Percentiles rank a stretch among this genome's conserved stretches.
These are phyloP conservation scores for Kalmusia sp. DNA, from an alignment of 2,329 filamentous ascomycete species.

Conservation along the genomic window DNA sequence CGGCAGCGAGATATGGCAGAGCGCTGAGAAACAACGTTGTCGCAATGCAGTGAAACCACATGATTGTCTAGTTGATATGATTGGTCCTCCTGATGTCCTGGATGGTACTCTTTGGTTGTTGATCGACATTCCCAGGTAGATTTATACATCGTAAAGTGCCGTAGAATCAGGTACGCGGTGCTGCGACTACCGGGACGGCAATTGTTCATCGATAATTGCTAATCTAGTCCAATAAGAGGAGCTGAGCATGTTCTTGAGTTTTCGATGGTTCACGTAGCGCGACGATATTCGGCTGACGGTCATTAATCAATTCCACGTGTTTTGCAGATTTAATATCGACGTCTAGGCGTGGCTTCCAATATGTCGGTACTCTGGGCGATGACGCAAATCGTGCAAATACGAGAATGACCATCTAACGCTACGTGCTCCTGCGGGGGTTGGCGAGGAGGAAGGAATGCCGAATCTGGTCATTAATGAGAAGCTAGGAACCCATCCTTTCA, in stretches of 20 bases:
- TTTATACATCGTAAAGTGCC: neutral
- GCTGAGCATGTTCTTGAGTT: neutral
- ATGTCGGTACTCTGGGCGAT: neutral
- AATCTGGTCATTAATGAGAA: neutral
- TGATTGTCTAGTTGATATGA: neutral
- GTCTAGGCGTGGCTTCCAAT: neutral
- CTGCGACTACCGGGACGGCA: neutral
- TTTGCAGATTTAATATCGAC: neutral
- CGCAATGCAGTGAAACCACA: neutral
- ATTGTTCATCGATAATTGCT: neutral
- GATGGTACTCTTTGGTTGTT: neutral
- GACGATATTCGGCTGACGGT: neutral
- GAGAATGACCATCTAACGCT: neutral
- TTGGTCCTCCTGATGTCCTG: neutral
- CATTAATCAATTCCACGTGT: slow-evolving; percentile 1
- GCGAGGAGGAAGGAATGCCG: neutral
- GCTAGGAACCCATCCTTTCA: neutral
- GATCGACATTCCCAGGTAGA: neutral
- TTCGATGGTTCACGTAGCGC: neutral
- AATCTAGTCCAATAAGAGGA: neutral
- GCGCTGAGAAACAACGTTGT: slow-evolving; percentile 1
- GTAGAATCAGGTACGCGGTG: neutral
- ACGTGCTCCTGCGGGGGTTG: too few relatives aligned
- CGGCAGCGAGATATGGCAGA: neutral
- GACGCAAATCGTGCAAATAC: neutral